Evolutionary conservation across 2,329 filamentous ascomycete species (phyloP).

Genomic region (Fusarium succisae): DNA sequence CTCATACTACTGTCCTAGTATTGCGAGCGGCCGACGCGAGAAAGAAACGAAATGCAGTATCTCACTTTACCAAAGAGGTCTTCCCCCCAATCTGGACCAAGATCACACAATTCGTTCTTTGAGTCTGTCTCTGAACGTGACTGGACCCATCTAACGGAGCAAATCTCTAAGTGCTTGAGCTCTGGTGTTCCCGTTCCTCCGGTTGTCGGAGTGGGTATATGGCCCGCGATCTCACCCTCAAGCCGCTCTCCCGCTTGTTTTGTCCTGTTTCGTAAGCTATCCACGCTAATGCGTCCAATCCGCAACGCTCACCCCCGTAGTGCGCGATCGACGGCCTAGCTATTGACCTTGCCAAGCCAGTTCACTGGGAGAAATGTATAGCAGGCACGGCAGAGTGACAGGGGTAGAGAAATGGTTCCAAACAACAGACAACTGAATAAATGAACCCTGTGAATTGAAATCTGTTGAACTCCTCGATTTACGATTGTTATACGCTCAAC

Average conservation of each 20-base stretch:
- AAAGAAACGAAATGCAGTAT: rapidly evolving
- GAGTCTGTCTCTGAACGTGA: not conserved
- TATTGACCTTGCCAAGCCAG: not conserved
- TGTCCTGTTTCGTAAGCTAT: not conserved
- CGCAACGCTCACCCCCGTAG: not conserved
- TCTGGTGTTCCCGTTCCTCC: rapidly evolving
- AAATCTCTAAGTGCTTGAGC: rapidly evolving
- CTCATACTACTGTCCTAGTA: not conserved
- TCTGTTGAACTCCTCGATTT: rapidly evolving
- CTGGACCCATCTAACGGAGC: rapidly evolving
- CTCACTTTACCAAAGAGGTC: rapidly evolving
- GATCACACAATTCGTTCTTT: rapidly evolving
- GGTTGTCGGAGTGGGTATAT: not conserved
- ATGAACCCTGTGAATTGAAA: rapidly evolving
- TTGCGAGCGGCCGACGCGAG: rapidly evolving
- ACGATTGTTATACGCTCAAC: rapidly evolving
- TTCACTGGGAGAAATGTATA: rapidly evolving
- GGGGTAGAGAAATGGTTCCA: rapidly evolving
- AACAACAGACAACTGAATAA: rapidly evolving
- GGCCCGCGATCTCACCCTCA: too few relatives aligned
- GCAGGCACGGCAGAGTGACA: not conserved
- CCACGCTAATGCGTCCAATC: too few relatives aligned
- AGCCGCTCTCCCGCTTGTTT: not conserved
- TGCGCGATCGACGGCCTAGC: not conserved
- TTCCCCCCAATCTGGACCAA: rapidly evolving